phyloP scores from a whole-genome alignment of 2,329 filamentous ascomycete genomes.

The Curvularia sp. region DNA sequence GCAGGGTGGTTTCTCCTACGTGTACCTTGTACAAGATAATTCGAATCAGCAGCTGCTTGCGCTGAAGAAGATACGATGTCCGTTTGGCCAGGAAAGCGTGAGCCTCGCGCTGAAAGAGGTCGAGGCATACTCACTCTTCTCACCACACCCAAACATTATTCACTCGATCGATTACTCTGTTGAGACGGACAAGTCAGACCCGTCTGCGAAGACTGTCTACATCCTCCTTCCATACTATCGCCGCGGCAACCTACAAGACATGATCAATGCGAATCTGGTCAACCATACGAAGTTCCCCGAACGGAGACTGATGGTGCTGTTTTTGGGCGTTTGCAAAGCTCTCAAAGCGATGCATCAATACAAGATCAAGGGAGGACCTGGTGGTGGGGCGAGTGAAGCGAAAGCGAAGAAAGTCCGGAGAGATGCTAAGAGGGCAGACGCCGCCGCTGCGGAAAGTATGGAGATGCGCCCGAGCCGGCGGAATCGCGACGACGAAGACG shows the following conservation, averaged over 20 bases:
- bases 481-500: constrained; percentile 61
- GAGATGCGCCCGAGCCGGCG: constrained; percentile 54
- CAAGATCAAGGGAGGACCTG: constrained; percentile 65
- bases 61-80: constrained; percentile 98
- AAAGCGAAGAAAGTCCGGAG: constrained; percentile 64
- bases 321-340: constrained; percentile 89
- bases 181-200: constrained; percentile 71
- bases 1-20: constrained; percentile 96
- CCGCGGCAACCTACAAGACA: constrained; percentile 93
- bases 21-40: constrained; percentile 96
- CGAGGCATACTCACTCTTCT: constrained; percentile 92
- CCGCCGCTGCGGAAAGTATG: constrained; percentile 53
- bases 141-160: constrained; percentile 84
- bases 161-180: constrained; percentile 83
- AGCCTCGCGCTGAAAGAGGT: constrained; percentile 95
- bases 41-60: constrained; percentile 84
- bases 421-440: constrained; percentile 64
- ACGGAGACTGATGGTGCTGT: constrained; percentile 83
- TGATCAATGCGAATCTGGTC: constrained; percentile 98
- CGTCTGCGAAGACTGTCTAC: constrained; percentile 89
- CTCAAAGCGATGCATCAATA: constrained; percentile 93
- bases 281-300: constrained; percentile 93
- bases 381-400: constrained; percentile 57
- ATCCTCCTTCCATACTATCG: constrained; percentile 95
- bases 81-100: constrained; percentile 95